Base-by-base conservation (phyloP, 202 grass and related monocot species). In the Schoenoplectus triqueter region DNA sequence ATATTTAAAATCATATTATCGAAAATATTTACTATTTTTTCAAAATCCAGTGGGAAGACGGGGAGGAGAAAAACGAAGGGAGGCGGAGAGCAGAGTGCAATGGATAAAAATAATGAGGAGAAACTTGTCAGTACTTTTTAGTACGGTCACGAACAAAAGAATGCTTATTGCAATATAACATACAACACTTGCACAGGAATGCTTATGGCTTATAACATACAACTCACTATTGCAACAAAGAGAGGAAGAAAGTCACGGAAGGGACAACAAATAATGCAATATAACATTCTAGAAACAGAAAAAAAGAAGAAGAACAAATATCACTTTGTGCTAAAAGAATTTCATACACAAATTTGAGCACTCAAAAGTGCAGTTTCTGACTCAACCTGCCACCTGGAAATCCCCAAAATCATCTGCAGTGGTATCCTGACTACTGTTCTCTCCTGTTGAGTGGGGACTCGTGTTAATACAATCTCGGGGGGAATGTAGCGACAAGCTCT, bases 301-400 rank as follows among this genome's bases (percentile, higher is more conserved):
- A 73, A 46, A 41, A 87, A 72, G n/a, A n/a, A n/a, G n/a, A 31
- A 73, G 0, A 14, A 77, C 77, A 90, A 78, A 86, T 76, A 87
- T 83, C 86, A 56, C 4, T 85, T 82, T 31, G 31, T 31, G 31
- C 56, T 89, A 92, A 89, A 94, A 83, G 63, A 87, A 82, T 88
- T 84, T 88, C 61, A 10, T 78, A 60, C 54, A 78, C 31, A 61
- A 6, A 42, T 60, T 57, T 78, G 54, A 17, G 6, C 55, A 61
- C 75, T 61, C 52, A 78, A 17, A 78, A 61, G 63, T 60, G 39
- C 39, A 40, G 61, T 78, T 54, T 78, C 75, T 17, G 89, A 86
- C 92, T 98, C 96, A 98, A 42, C 76, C 90, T 21, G 96, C 96
- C 64, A 88, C 90, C 84, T 98, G 96, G 15, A 98, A 98, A 57